Conservation (phyloP, 1,284 basidiomycete genomes). For the Ganoderma meredithae region DNA sequence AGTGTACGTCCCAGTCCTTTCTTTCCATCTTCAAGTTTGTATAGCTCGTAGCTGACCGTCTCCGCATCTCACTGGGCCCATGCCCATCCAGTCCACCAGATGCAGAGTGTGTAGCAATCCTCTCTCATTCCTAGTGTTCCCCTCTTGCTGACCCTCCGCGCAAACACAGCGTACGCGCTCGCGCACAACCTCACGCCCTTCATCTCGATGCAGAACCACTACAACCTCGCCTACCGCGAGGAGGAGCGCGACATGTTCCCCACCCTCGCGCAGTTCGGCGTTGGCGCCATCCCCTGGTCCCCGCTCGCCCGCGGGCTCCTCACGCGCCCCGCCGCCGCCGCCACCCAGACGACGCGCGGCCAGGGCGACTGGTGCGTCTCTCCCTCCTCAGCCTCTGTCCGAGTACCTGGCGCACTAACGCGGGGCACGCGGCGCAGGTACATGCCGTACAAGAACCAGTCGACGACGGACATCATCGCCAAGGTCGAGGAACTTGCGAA, state of each 20-base stretch:
- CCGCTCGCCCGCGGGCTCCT: constrained; percentile 11
- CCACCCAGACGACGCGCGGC: neutral
- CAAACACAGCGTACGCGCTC: constrained; percentile 40
- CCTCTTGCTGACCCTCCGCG: too few relatives aligned
- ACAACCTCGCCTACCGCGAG: constrained; percentile 12
- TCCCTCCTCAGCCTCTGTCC: constrained; percentile 26
- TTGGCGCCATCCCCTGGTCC: constrained; percentile 13
- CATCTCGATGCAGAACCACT: constrained; percentile 58
- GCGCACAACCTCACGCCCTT: constrained; percentile 53
- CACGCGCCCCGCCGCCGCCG: neutral
- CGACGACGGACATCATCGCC: neutral
- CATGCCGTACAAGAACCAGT: neutral
- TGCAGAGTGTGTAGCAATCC: neutral
- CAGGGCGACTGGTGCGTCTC: neutral
- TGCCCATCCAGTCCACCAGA: constrained; percentile 43
- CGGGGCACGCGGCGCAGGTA: neutral
- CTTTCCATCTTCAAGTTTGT: too few relatives aligned
- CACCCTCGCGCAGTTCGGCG: neutral
- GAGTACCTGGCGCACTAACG: neutral
- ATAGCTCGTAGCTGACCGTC: too few relatives aligned
- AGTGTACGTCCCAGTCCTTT: too few relatives aligned
- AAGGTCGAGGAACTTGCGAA: neutral
- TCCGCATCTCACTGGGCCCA: too few relatives aligned
- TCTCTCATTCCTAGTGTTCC: neutral
- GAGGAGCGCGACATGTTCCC: constrained; percentile 14